These are phyloP conservation scores for Xylaria castorea DNA, from an alignment of 495 filamentous ascomycete species.

Conservation along the genomic window DNA sequence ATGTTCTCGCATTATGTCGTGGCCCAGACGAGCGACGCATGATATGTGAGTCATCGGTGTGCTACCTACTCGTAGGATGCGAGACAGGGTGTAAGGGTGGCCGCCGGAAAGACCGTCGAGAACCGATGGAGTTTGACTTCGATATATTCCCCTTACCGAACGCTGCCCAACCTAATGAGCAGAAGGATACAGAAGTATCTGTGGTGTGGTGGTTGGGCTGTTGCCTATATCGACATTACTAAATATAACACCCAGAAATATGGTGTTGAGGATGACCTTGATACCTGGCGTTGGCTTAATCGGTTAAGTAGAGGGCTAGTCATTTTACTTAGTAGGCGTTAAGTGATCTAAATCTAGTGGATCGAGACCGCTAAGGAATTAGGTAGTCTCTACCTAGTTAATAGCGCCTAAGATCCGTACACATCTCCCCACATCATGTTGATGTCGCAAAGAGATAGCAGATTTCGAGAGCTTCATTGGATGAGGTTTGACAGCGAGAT, in stretches of 20 bases:
- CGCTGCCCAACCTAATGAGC: not conserved
- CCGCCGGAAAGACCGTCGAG: not conserved
- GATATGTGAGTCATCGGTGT: slow-evolving; percentile 12
- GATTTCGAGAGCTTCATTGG: not conserved
- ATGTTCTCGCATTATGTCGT: not conserved
- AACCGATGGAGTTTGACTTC: not conserved
- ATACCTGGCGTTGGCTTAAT: not conserved
- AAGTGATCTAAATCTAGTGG: not conserved
- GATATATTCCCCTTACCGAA: not conserved
- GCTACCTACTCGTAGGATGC: slow-evolving; percentile 2
- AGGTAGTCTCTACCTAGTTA: no score
- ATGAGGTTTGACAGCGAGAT: slow-evolving; percentile 6
- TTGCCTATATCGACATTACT: not conserved
- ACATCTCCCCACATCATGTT: not conserved
- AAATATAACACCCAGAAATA: not conserved
- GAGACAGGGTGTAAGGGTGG: not conserved
- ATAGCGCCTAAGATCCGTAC: not conserved
- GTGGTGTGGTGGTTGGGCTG: not conserved
- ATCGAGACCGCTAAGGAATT: not conserved
- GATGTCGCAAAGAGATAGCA: not conserved
- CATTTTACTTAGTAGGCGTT: not conserved
- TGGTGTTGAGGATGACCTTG: not conserved
- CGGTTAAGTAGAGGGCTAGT: not conserved
- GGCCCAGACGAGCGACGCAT: not conserved
- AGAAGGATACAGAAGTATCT: not conserved